These are phyloP conservation scores for Metarhizium robertsii DNA, from an alignment of 2,329 filamentous ascomycete genomes.

Conservation along the genomic window DNA sequence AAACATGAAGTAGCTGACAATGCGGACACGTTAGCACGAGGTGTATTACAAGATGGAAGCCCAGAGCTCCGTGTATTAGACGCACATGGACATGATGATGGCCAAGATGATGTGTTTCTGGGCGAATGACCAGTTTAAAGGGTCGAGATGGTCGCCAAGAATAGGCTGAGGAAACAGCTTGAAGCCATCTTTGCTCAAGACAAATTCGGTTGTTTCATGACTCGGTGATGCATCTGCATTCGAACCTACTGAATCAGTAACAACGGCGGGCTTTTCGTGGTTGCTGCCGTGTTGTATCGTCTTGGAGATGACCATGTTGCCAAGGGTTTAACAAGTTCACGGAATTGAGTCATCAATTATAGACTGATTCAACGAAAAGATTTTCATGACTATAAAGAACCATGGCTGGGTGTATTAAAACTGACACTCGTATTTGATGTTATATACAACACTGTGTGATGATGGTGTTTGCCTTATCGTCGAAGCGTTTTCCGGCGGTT, in stretches of 20 bases:
- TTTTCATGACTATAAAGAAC: too few species aligned
- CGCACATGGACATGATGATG: conserved; percentile 44
- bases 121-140: conserved; percentile 40
- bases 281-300: not conserved
- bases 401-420: too few species aligned
- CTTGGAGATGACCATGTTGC: not conserved
- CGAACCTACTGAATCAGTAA: not conserved
- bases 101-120: conserved; percentile 39
- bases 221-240: not conserved
- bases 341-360: too few species aligned
- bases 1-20: conserved; percentile 42
- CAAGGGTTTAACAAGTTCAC: too few species aligned
- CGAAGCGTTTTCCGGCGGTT: too few species aligned
- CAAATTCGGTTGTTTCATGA: not conserved
- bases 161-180: conserved; percentile 17
- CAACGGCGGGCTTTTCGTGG: not conserved
- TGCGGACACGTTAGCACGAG: not conserved
- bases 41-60: not conserved
- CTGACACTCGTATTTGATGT: too few species aligned
- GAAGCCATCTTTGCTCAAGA: conserved; percentile 13
- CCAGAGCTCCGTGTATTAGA: not conserved
- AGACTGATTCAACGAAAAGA: too few species aligned
- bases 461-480: not conserved
- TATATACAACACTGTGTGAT: not conserved
- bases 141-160: conserved; percentile 35